Conservation (phyloP, 2,329 filamentous ascomycete species). For the Scytalidium lignicola region DNA sequence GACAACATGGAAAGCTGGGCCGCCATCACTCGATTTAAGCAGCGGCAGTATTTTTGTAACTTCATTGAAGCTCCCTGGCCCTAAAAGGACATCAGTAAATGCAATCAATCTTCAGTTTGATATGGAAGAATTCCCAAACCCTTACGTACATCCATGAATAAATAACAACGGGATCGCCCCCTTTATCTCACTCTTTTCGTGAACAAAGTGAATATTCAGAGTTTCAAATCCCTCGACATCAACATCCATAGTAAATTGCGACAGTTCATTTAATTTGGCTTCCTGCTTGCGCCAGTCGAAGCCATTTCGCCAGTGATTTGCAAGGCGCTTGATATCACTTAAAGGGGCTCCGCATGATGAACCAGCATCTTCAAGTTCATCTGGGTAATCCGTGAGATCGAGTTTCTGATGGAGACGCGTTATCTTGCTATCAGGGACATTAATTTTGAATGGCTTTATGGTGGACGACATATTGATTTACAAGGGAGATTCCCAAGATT, state of each 20-base stretch:
- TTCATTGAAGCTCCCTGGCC: conserved; percentile 66
- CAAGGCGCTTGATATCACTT: conserved; percentile 25
- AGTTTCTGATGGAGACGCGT: conserved; percentile 29
- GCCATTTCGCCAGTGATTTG: conserved; percentile 34
- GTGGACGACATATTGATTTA: background rate
- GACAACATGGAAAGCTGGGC: conserved; percentile 32
- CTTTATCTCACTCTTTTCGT: conserved; percentile 45
- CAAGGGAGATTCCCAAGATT: too few species aligned
- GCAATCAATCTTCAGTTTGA: background rate
- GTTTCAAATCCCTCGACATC: conserved; percentile 50
- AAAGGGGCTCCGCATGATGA: conserved; percentile 7
- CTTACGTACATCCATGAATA: conserved; percentile 54
- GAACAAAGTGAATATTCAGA: conserved; percentile 60
- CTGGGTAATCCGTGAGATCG: conserved; percentile 24
- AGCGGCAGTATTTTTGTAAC: conserved; percentile 52
- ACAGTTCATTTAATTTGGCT: conserved; percentile 50
- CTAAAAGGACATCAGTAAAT: conserved; percentile 7
- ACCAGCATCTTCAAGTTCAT: conserved; percentile 18
- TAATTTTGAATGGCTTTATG: conserved; percentile 31
- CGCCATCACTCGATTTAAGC: conserved; percentile 13
- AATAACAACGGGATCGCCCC: conserved; percentile 62
- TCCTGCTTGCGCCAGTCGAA: conserved; percentile 61
- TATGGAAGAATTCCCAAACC: background rate
- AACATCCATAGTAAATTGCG: conserved; percentile 50
- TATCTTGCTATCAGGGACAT: conserved; percentile 28